phyloP scores from a whole-genome alignment of 2,329 filamentous ascomycete species.

The Ophiocordyceps camponoti-leonardi region DNA sequence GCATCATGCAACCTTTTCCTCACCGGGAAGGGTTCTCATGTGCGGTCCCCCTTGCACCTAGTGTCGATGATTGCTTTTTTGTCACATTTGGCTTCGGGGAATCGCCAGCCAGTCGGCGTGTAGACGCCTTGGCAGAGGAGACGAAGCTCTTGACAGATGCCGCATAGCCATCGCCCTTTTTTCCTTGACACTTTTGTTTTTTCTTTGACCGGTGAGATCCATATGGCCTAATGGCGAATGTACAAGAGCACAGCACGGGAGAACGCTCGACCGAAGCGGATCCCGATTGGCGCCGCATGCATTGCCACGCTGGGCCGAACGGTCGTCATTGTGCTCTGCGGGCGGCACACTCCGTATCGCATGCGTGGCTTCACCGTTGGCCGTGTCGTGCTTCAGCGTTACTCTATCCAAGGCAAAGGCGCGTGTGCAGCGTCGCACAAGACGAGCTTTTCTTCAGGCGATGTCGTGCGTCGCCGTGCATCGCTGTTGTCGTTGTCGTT shows the following conservation, averaged over 20 bases:
- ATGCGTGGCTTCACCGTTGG: background rate
- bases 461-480: background rate
- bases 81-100: slow-evolving; percentile 2
- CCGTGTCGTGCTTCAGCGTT: background rate
- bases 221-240: slow-evolving; percentile 1
- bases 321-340: background rate
- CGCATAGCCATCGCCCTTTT: too few relatives aligned
- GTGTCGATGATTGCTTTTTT: slow-evolving; percentile 2
- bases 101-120: slow-evolving; percentile 1
- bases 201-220: slow-evolving; percentile 2
- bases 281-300: background rate
- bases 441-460: too few relatives aligned
- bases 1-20: slow-evolving; percentile 1
- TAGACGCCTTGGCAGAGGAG: background rate
- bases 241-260: background rate
- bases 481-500: background rate
- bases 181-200: background rate
- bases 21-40: background rate
- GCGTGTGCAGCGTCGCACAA: too few relatives aligned
- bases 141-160: too few relatives aligned
- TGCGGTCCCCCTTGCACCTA: background rate
- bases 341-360: background rate
- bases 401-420: too few relatives aligned
- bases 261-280: background rate
- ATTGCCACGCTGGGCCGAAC: background rate